Evolutionary conservation across 352 stramenopile genomes (phyloP).

Genomic region (Pythium dissotocum): DNA sequence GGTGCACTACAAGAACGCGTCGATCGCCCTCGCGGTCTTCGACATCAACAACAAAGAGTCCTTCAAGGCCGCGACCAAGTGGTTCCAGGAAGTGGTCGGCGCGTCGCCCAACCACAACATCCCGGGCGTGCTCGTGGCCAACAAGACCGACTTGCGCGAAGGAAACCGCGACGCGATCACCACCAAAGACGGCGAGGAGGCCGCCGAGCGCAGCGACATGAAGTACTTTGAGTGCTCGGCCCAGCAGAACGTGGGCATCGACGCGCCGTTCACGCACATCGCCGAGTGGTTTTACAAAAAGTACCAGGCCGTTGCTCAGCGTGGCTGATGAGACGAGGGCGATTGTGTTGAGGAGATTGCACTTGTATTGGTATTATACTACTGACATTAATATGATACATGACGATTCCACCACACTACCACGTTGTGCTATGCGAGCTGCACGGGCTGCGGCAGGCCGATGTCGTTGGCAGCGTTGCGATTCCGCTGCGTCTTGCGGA

Average conservation of each 20-base stretch:
- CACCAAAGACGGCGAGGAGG: constrained; percentile 68
- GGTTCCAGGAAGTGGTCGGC: constrained; percentile 78
- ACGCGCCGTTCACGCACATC: constrained; percentile 78
- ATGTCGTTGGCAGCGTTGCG: constrained; percentile 16
- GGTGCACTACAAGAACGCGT: constrained; percentile 79
- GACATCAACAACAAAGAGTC: constrained; percentile 88
- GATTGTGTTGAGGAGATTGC: neutral
- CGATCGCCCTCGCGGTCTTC: constrained; percentile 77
- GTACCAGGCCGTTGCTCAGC: constrained; percentile 68
- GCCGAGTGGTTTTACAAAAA: constrained; percentile 86
- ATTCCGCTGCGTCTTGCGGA: constrained; percentile 30
- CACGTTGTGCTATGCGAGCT: neutral
- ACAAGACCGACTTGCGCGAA: constrained; percentile 79
- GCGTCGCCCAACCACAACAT: constrained; percentile 79
- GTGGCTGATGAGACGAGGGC: constrained; percentile 28
- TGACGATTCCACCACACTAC: neutral
- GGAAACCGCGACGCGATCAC: constrained; percentile 76
- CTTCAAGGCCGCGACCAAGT: constrained; percentile 83
- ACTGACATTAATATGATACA: constrained; percentile 14
- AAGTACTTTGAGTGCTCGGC: constrained; percentile 85
- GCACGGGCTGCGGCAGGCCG: constrained; percentile 11
- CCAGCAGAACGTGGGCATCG: constrained; percentile 72
- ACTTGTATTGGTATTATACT: neutral
- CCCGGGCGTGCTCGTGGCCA: constrained; percentile 67
- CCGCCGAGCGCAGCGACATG: constrained; percentile 72